Base-by-base conservation (phyloP, 306 rosid genomes). In the Geum urbanum region DNA sequence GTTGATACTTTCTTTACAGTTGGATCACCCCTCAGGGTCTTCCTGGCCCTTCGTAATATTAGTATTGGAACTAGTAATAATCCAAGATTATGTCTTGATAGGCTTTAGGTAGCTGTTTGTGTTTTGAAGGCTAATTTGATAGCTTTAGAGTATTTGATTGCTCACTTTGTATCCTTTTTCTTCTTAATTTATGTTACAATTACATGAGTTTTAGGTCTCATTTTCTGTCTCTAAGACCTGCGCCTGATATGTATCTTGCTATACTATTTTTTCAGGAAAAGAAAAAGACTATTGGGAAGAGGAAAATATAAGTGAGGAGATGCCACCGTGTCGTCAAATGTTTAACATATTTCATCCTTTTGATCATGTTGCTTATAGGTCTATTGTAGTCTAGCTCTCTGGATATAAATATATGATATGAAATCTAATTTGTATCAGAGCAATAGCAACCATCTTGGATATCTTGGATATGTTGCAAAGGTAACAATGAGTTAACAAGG, bases 321-420 rank as follows among this genome's bases (percentile, higher is more conserved):
- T 91, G 92, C 99, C 99, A 44, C 89, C 97, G 55, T 89, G 96
- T 78, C 87, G 87, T 58, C 96, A 87, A 79, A 83, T 95, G 92
- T 84, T 95, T 77, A 95, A 95, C 85, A 89, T 95, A 82, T 95
- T 95, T 87, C 99, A 95, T 70, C 99, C 97, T 41, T 91, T 69
- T 76, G 97, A 95, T 81, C 99, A 97, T n/a, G 99, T 95, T 65
- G 99, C 96, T 76, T 95, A 91, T 76, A 91, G 99, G 99, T 91
- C 45, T 81, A 79, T 70, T 47, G 63, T 54, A 69, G 48, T 54
- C 54, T 35, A 76, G 62, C 69, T 66, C 49, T 72, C 67, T 41
- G 22, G 52, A 58, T 59, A 60, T n/a, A 46, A 50, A 14, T 32
- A 27, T 8, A 35, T 32, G 19, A 40, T 16, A 63, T 69, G 65